Evolutionary conservation across 2,329 filamentous ascomycete species (phyloP).

Genomic region (Colletotrichum noveboracense): DNA sequence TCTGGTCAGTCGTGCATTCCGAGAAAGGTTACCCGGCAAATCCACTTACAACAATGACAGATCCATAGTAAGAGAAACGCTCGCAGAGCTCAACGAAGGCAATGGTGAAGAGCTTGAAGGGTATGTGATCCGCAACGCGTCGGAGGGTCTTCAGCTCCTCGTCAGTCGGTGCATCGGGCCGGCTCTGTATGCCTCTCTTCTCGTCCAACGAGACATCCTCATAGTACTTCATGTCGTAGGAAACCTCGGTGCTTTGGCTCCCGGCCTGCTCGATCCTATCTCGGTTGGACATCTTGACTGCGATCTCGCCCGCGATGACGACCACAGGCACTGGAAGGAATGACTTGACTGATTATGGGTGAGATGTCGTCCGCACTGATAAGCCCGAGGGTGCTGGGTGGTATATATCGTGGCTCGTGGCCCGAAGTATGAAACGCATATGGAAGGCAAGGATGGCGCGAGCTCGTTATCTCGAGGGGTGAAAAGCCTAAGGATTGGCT

Average conservation of each 20-base stretch:
- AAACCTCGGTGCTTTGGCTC: conserved; percentile 24
- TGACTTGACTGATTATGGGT: background rate
- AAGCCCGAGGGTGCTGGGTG: background rate
- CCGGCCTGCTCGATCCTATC: conserved; percentile 40
- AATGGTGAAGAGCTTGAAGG: conserved; percentile 65
- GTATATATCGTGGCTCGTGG: conserved; percentile 1
- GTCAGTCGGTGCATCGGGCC: conserved; percentile 44
- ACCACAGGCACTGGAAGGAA: background rate
- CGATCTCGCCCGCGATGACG: background rate
- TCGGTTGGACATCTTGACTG: conserved; percentile 31
- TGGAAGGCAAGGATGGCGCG: background rate
- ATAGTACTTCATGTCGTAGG: conserved; percentile 9
- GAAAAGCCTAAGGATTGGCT: background rate
- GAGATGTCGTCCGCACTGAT: background rate
- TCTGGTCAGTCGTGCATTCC: background rate
- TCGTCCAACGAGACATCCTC: conserved; percentile 30
- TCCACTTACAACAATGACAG: conserved; percentile 66
- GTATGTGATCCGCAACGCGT: conserved; percentile 62
- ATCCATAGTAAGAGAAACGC: conserved; percentile 76
- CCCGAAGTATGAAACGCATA: conserved; percentile 8
- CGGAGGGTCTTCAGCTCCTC: conserved; percentile 58
- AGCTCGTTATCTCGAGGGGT: conserved; percentile 1
- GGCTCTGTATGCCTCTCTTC: conserved; percentile 27
- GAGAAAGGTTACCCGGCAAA: rapidly evolving
- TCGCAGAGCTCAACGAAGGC: conserved; percentile 74